Evolutionary conservation across 768 basidiomycete genomes (phyloP).

Genomic region (Termitomyces sp.): DNA sequence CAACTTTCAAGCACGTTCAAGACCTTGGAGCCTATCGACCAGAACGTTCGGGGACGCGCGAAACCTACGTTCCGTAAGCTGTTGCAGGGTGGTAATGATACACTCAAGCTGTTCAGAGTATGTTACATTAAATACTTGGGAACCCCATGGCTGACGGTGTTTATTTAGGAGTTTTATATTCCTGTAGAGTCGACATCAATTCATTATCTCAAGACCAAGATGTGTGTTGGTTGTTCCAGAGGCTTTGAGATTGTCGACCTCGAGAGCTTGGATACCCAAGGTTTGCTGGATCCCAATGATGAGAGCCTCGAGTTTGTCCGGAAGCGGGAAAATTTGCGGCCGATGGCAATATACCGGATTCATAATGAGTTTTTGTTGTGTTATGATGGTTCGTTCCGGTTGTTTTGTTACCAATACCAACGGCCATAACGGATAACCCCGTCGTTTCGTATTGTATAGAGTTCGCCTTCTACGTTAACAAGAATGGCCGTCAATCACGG

Average conservation of each 20-base stretch:
- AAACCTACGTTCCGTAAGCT: constrained; percentile 95
- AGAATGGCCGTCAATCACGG: constrained; percentile 87
- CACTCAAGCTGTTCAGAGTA: constrained; percentile 87
- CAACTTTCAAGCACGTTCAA: constrained; percentile 97
- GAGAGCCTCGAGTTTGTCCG: constrained; percentile 89
- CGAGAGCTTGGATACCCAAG: constrained; percentile 95
- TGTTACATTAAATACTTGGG: no score
- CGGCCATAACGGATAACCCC: no score
- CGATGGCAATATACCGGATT: constrained; percentile 95
- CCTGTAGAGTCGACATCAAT: constrained; percentile 96
- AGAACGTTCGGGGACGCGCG: constrained; percentile 67
- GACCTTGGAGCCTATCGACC: constrained; percentile 93
- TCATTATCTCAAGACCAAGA: constrained; percentile 94
- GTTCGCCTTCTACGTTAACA: constrained; percentile 98
- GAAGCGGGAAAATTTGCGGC: constrained; percentile 80
- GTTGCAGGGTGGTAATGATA: constrained; percentile 92
- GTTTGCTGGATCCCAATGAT: constrained; percentile 89
- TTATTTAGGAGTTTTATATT: constrained; percentile 99
- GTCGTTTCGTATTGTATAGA: constrained; percentile 42
- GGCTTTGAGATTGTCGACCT: constrained; percentile 99
- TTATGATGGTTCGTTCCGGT: constrained; percentile 75
- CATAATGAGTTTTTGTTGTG: constrained; percentile 96
- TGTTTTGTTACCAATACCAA: not conserved
- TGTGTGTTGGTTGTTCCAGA: constrained; percentile 95
- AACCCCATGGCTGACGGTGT: no score